Base-by-base conservation (phyloP, 345 rosid genomes). In the Jatropha curcas region DNA sequence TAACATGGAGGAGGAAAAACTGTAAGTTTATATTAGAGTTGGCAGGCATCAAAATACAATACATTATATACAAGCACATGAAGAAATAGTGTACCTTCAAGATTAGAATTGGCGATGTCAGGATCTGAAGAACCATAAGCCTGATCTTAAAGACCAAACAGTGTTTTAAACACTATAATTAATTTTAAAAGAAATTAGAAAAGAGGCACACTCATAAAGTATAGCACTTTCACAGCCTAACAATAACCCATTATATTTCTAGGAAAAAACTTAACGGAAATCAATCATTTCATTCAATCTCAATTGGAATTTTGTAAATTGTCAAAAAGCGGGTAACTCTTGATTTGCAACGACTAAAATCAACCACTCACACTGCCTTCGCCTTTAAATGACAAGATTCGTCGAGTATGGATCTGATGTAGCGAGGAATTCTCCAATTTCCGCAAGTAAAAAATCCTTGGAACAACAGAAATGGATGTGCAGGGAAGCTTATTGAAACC, bases 281-380 rank as follows among this genome's bases (percentile, higher is more conserved):
- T 12, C 37, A 59, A 59, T 1, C 16, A 30, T 13, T 28, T 28
- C 8, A 33, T 2, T 1, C 4, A 28, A 60, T 17, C 43, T 22
- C 7, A 20, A 61, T 8, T 33, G 65, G 46, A 46, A 61, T 34
- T 61, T 35, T 61, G 28, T 10, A 5, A 33, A 34, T 60, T 60
- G 45, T 34, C n/a, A 24, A 35, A 24, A 33, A 68, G 27, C 13
- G 48, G 62, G 50, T 20, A 55, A 46, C 34, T 6, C 52, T 7
- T 1, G n/a, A 2, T 33, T 58, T 1, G 25, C 53, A 43, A 39
- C 0, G 5, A 33, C 28, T 12, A n/a, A 22, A 73, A 55, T 55
- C n/a, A 43, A 0, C 68, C 31, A 76, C 83, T 78, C 75, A 84
- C 88, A 67, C 69, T 65, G 72, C 66, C 67, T 4, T 69, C 67